Conservation (phyloP, 805 yeast species). For the Cyberlindnera saturnus region DNA sequence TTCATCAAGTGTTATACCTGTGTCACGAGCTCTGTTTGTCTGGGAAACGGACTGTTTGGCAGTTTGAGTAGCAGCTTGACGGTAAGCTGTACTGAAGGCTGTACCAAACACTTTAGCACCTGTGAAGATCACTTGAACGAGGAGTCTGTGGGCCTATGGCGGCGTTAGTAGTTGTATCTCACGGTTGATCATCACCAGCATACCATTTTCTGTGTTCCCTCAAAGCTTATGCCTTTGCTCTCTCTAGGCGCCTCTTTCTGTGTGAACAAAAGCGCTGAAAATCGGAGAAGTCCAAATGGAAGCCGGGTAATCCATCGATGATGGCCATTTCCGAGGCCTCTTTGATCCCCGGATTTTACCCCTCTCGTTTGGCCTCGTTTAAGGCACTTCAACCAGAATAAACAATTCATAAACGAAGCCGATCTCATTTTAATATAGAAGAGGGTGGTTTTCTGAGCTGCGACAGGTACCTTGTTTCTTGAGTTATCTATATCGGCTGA, state of each 20-base stretch:
- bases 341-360: background rate
- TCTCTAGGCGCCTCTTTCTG: no score
- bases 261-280: no score
- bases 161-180: background rate
- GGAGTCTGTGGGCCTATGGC: constrained; percentile 76
- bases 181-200: background rate
- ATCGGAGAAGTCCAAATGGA: no score
- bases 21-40: constrained; percentile 39
- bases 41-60: constrained; percentile 60
- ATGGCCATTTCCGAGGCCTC: background rate
- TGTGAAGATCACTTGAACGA: constrained; percentile 84
- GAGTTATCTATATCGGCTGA: no score
- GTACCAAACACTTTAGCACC: constrained; percentile 95
- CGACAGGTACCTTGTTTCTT: no score
- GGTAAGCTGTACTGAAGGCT: constrained; percentile 95
- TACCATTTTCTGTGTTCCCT: background rate
- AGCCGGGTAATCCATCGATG: no score
- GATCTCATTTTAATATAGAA: no score
- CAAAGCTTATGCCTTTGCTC: no score
- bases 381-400: no score
- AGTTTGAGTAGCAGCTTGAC: constrained; percentile 93
- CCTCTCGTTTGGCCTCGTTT: no score
- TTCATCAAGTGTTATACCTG: constrained; percentile 84
- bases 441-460: no score
- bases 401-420: no score